These are phyloP conservation scores for Tolypocladium ophioglossoides DNA, from an alignment of 2,329 filamentous ascomycete species.

Conservation along the genomic window DNA sequence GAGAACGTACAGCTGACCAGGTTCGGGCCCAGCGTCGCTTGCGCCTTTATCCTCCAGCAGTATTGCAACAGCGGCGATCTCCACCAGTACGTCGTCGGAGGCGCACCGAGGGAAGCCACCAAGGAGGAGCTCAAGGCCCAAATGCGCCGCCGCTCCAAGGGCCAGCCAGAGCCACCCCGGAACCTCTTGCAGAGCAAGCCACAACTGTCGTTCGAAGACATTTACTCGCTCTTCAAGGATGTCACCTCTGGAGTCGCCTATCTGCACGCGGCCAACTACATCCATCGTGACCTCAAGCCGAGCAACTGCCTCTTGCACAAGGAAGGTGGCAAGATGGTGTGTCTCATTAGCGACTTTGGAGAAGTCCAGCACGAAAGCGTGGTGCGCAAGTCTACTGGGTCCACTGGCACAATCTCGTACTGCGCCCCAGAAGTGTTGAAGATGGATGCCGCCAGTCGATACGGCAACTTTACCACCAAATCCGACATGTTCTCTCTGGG, in stretches of 20 bases:
- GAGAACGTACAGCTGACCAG: slow-evolving; percentile 76
- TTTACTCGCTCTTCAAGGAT: slow-evolving; percentile 93
- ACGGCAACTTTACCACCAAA: slow-evolving; percentile 91
- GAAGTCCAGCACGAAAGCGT: slow-evolving; percentile 83
- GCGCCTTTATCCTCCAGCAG: slow-evolving; percentile 93
- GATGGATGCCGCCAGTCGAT: slow-evolving; percentile 56
- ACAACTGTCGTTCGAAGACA: slow-evolving; percentile 67
- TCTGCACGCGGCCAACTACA: slow-evolving; percentile 83
- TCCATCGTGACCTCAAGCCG: slow-evolving; percentile 92
- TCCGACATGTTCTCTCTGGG: slow-evolving; percentile 97
- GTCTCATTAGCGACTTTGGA: slow-evolving; percentile 94
- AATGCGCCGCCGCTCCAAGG: slow-evolving; percentile 71
- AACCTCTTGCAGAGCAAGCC: slow-evolving; percentile 32
- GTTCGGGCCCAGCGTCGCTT: slow-evolving; percentile 86
- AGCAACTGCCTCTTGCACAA: slow-evolving; percentile 87
- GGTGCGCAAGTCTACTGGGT: slow-evolving; percentile 78
- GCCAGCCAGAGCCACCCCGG: slow-evolving; percentile 53
- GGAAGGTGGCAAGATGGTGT: slow-evolving; percentile 59
- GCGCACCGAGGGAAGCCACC: slow-evolving; percentile 50
- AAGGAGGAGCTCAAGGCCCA: slow-evolving; percentile 85
- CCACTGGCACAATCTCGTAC: slow-evolving; percentile 94
- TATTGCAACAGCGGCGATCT: slow-evolving; percentile 94
- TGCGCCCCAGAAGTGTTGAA: slow-evolving; percentile 90
- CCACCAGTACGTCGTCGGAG: slow-evolving; percentile 73
- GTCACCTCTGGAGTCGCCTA: slow-evolving; percentile 88